Evolutionary conservation across 305 asterid genomes (phyloP).

Genomic region (Fraxinus paxiana): DNA sequence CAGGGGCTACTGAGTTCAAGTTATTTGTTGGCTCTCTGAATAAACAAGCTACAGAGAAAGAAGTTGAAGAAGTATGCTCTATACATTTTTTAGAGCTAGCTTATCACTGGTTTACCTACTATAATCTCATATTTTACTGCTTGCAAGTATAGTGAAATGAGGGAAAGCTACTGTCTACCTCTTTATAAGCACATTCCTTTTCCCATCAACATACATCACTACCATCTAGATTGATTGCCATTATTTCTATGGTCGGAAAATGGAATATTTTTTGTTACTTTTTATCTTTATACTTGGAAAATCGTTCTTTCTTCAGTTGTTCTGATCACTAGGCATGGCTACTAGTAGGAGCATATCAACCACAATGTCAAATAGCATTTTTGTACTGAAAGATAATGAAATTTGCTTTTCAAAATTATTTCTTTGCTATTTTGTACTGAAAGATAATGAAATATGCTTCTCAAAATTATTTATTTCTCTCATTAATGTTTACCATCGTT

Average conservation of each 20-base stretch:
- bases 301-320: not conserved
- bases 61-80: constrained; percentile 81
- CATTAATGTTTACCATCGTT: not conserved
- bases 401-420: not conserved
- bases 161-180: not conserved
- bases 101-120: constrained; percentile 10
- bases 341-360: not conserved
- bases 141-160: not conserved
- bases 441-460: no score
- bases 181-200: constrained; percentile 7
- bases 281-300: not conserved
- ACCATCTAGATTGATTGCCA: not conserved
- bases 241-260: not conserved
- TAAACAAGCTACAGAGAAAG: constrained; percentile 88
- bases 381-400: not conserved
- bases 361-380: not conserved
- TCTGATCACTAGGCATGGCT: not conserved
- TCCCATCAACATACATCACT: not conserved
- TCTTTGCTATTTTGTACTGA: not conserved
- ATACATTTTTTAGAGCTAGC: constrained; percentile 13
- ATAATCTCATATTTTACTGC: not conserved
- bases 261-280: not conserved
- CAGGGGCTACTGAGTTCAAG: constrained; percentile 91
- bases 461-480: not conserved
- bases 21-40: constrained; percentile 86